Percentiles rank a stretch among this genome's conserved stretches.
phyloP scores from a whole-genome alignment of 2,329 filamentous ascomycete genomes.

The Lachnellula cervina region DNA sequence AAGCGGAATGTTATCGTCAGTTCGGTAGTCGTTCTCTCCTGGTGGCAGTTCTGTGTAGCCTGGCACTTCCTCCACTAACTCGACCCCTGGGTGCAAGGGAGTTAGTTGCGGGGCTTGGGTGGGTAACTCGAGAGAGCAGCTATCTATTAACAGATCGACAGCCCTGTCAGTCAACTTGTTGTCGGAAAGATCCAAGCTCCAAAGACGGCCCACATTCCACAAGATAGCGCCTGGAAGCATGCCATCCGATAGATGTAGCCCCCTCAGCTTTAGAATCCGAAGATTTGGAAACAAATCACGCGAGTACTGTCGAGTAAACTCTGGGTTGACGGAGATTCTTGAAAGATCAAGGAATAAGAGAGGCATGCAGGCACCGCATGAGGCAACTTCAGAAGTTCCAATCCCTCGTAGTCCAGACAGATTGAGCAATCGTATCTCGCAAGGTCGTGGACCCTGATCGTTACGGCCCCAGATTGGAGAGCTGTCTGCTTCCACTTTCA shows the following conservation, averaged over 20 bases:
- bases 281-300: constrained; percentile 39
- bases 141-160: constrained; percentile 32
- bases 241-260: constrained; percentile 43
- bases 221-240: constrained; percentile 34
- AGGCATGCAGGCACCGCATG: background rate
- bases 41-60: constrained; percentile 4
- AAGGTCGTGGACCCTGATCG: background rate
- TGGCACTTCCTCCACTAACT: constrained; percentile 10
- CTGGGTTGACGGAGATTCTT: background rate
- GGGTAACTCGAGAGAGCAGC: constrained; percentile 30
- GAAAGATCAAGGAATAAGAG: background rate
- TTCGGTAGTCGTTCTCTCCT: background rate
- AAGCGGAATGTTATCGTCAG: background rate
- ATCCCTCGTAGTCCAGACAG: background rate
- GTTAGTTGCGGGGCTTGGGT: background rate
- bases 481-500: constrained; percentile 28
- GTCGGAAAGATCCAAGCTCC: constrained; percentile 51
- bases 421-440: background rate
- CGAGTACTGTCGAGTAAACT: background rate
- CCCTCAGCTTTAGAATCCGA: constrained; percentile 47
- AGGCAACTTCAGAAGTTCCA: background rate
- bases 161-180: constrained; percentile 48
- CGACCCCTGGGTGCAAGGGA: background rate
- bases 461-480: background rate
- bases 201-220: constrained; percentile 39